These are phyloP conservation scores for Globisporangium iwayamae DNA, from an alignment of 352 stramenopile species.

Conservation along the genomic window DNA sequence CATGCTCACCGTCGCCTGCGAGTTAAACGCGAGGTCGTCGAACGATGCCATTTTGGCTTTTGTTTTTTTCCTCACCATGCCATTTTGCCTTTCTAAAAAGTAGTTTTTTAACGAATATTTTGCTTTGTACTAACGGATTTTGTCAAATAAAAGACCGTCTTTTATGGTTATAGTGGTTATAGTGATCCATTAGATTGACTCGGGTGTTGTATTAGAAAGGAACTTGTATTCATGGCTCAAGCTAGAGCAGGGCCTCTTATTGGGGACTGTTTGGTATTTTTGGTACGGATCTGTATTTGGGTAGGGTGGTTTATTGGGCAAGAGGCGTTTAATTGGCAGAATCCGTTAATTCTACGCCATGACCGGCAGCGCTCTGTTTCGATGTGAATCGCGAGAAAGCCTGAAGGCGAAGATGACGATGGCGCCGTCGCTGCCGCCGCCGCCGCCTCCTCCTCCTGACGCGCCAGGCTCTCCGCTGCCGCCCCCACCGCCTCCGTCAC, in stretches of 20 bases:
- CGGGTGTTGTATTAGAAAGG: neutral
- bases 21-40: conserved; percentile 69
- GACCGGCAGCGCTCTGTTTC: too few species aligned
- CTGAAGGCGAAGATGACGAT: conserved; percentile 2
- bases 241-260: too few species aligned
- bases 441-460: conserved; percentile 1
- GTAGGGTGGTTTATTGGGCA: too few species aligned
- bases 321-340: too few species aligned
- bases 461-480: neutral
- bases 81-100: too few species aligned
- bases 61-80: too few species aligned
- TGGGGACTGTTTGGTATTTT: too few species aligned
- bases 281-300: too few species aligned
- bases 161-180: neutral
- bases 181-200: neutral
- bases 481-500: neutral
- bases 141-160: neutral
- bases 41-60: conserved; percentile 49
- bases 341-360: too few species aligned
- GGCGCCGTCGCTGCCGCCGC: neutral
- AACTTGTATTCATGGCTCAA: neutral
- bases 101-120: too few species aligned
- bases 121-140: neutral
- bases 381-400: neutral
- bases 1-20: conserved; percentile 7